Conservation (phyloP, 495 filamentous ascomycete species). For the Bryoglossum gracile region DNA sequence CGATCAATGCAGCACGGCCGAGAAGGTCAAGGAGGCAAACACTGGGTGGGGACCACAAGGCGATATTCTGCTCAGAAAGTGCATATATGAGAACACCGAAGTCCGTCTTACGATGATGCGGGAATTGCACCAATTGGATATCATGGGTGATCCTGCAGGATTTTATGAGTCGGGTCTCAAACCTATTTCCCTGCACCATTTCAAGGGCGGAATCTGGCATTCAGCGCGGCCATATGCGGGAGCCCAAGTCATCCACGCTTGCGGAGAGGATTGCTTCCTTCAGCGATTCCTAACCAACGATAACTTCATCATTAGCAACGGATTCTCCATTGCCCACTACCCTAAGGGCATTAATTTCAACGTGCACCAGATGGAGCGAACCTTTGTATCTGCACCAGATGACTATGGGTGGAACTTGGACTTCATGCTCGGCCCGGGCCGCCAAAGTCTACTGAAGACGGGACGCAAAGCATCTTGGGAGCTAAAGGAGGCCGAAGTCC, state of each 20-base stretch:
- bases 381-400: conserved; percentile 18
- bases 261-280: conserved; percentile 23
- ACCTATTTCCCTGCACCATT: conserved; percentile 24
- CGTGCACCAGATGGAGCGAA: conserved; percentile 22
- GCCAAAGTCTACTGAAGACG: conserved; percentile 36
- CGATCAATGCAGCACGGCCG: conserved; percentile 22
- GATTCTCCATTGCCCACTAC: conserved; percentile 23
- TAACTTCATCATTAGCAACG: conserved; percentile 25
- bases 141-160: conserved; percentile 21
- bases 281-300: conserved; percentile 23
- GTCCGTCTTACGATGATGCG: conserved; percentile 44
- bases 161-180: conserved; percentile 24
- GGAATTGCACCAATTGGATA: conserved; percentile 33
- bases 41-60: conserved; percentile 28
- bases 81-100: conserved; percentile 45
- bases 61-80: conserved; percentile 40
- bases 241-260: conserved; percentile 19
- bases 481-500: conserved; percentile 36
- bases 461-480: conserved; percentile 49
- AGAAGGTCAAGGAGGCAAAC: conserved; percentile 38
- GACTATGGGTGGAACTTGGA: conserved; percentile 44
- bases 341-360: conserved; percentile 25
- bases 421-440: conserved; percentile 43
- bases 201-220: conserved; percentile 25
- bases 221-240: conserved; percentile 16